A percentile compares a stretch with the other conserved stretches of the same genome.
Conservation (phyloP, 2,329 filamentous ascomycete genomes). For the Calonectria henricotiae region DNA sequence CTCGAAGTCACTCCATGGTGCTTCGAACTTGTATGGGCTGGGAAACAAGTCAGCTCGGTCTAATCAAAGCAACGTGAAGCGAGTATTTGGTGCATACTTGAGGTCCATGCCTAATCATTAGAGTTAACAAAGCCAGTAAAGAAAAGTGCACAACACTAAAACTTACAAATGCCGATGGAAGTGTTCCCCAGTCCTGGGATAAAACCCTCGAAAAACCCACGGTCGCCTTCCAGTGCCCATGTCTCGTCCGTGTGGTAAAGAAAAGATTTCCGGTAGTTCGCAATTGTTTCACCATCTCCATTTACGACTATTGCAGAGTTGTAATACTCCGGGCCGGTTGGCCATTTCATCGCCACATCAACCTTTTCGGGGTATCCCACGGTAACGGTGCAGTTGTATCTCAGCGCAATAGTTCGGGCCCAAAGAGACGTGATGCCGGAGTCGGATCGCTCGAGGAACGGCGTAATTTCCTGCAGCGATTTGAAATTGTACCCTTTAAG, state of each 20-base stretch:
- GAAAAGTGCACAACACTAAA: neutral
- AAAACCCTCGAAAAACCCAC: conserved; percentile 66
- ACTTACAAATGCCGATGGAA: conserved; percentile 72
- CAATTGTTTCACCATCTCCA: conserved; percentile 72
- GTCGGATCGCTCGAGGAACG: conserved; percentile 78
- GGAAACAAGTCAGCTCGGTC: conserved; percentile 33
- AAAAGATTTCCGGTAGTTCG: conserved; percentile 74
- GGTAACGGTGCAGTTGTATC: conserved; percentile 78
- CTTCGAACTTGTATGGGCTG: conserved; percentile 60
- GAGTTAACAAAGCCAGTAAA: conserved; percentile 6
- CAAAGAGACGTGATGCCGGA: conserved; percentile 80
- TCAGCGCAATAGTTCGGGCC: conserved; percentile 78
- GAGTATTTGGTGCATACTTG: conserved; percentile 63
- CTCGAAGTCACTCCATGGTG: conserved; percentile 61
- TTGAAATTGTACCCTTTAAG: conserved; percentile 83
- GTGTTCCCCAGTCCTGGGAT: conserved; percentile 68
- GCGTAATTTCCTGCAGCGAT: conserved; percentile 77
- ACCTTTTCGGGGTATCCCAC: conserved; percentile 84
- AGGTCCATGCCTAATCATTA: conserved; percentile 65
- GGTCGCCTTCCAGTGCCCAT: conserved; percentile 72
- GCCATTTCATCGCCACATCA: conserved; percentile 68
- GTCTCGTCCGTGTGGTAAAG: conserved; percentile 75
- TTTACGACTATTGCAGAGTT: conserved; percentile 72
- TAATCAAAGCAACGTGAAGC: neutral
- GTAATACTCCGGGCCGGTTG: conserved; percentile 69